A percentile compares a stretch with the other conserved stretches of the same genome.
These are phyloP conservation scores for Haematococcus sp. DNA, from an alignment of 139 green algal genomes.

Conservation along the genomic window DNA sequence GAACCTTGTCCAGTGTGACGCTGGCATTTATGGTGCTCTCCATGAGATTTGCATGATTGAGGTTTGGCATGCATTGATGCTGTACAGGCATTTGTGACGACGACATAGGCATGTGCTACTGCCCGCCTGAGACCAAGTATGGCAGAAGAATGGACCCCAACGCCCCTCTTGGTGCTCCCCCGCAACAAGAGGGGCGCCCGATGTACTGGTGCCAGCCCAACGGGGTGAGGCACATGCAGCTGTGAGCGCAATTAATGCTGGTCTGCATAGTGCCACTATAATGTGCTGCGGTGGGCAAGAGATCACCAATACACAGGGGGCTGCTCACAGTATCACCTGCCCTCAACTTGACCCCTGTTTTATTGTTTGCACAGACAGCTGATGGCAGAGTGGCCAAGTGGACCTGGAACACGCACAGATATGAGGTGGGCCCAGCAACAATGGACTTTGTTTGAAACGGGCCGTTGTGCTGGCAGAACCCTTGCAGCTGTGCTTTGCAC, in stretches of 20 bases:
- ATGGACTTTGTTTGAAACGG: too few species aligned
- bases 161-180: background rate
- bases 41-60: too few species aligned
- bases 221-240: too few species aligned
- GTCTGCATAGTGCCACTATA: background rate
- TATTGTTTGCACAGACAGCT: background rate
- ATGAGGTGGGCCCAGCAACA: background rate
- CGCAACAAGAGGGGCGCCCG: constrained; percentile 14
- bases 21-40: too few species aligned
- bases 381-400: constrained; percentile 7
- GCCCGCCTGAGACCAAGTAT: constrained; percentile 41
- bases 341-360: too few species aligned
- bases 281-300: too few species aligned
- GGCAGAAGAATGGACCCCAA: constrained; percentile 8
- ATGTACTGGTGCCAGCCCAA: constrained; percentile 33
- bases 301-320: too few species aligned
- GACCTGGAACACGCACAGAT: constrained; percentile 9
- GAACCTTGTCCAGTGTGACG: too few species aligned
- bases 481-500: too few species aligned
- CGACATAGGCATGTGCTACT: constrained; percentile 53
- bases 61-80: too few species aligned
- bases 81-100: constrained; percentile 61
- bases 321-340: background rate
- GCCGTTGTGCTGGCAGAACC: too few species aligned
- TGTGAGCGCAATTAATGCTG: too few species aligned